Base-by-base conservation (phyloP, 306 rosid genomes). In the Calophaca sinica region DNA sequence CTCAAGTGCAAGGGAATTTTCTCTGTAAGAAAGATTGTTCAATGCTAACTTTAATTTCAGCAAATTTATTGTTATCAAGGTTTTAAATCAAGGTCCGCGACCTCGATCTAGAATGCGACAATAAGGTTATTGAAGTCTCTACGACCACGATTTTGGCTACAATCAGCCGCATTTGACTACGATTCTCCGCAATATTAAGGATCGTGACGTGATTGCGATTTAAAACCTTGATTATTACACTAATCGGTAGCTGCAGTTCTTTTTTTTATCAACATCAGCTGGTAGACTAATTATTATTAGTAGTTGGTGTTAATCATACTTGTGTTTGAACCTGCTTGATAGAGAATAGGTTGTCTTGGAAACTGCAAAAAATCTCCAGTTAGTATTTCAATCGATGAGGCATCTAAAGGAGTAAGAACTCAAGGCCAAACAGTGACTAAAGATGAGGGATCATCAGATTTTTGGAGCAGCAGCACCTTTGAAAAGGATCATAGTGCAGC, bases 301-400 rank as follows among this genome's bases (percentile, higher is more conserved):
- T 73, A 73, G 73, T 68, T 44, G 73, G 83, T 71, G 72, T 41
- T 82, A 62, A 85, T 88, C 87, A 80, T 60, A 79, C 78, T 82
- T 57, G 45, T 64, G 81, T 70, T 84, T 74, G 72, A 70, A 87
- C 82, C 83, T 84, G 72, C 59, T 79, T 63, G 85, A 88, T 94
- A 94, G 98, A 87, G 85, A 88, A 91, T 91, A 86, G 86, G 94
- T 79, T 87, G 98, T 81, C 59, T 83, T 79, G 88, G 96, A 82
- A 73, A 88, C 86, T 84, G 78, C 87, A 73, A 64, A 48, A 76
- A 82, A 67, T 74, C 87, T 60, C 15, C 68, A 31, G 59, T 61
- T 32, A 74, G 8, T 76, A 70, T n/a, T 50, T 64, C 84, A 3
- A 87, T 80, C 75, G 88, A 85, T 62, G 89, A 83, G 5, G 80